These are phyloP conservation scores for Psilocybe subaeruginosa DNA, from an alignment of 768 basidiomycete genomes.

Conservation along the genomic window DNA sequence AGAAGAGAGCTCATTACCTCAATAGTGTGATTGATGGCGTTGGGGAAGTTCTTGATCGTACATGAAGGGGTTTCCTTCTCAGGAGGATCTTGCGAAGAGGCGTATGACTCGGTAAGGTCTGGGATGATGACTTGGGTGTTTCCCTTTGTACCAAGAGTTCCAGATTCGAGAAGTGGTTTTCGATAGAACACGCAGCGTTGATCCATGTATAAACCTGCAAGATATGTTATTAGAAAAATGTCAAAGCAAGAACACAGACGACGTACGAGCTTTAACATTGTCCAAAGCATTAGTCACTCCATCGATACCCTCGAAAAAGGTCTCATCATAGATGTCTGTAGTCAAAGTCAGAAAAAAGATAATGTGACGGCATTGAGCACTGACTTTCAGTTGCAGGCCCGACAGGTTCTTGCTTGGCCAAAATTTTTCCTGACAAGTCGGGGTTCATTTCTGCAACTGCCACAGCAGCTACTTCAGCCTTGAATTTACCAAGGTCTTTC, in stretches of 20 bases:
- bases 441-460: constrained; percentile 98
- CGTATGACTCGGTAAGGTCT: constrained; percentile 94
- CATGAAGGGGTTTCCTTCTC: constrained; percentile 97
- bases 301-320: constrained; percentile 86
- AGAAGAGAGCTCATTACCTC: constrained; percentile 57
- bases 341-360: constrained; percentile 48
- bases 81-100: constrained; percentile 97
- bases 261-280: constrained; percentile 92
- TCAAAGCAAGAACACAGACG: not conserved
- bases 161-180: constrained; percentile 95
- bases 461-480: constrained; percentile 89
- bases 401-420: constrained; percentile 90
- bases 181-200: constrained; percentile 95
- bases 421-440: constrained; percentile 82
- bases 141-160: constrained; percentile 97
- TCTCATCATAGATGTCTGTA: constrained; percentile 83
- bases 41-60: constrained; percentile 99
- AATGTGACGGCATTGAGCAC: constrained; percentile 27
- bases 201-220: constrained; percentile 95
- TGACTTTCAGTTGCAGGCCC: constrained; percentile 91
- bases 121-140: constrained; percentile 96
- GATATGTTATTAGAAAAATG: not conserved
- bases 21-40: constrained; percentile 96
- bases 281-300: constrained; percentile 98
- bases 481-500: constrained; percentile 97